A percentile compares a stretch with the other conserved stretches of the same genome.
Conservation (phyloP, 257 asterid species). For the Phtheirospermum japonicum region DNA sequence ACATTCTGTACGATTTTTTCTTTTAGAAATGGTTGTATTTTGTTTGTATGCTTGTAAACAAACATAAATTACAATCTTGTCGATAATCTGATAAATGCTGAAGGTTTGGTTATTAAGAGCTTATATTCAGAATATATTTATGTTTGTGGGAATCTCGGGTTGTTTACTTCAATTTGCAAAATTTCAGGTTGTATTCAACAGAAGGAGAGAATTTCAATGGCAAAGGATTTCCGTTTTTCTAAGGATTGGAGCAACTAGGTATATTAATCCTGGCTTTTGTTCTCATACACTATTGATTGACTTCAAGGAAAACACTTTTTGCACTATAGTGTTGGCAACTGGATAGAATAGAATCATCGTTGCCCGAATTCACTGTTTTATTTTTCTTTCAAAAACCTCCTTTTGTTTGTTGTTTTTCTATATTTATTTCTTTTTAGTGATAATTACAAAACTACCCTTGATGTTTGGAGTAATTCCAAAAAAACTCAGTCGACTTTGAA, state of each 20-base stretch:
- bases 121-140: constrained; percentile 5
- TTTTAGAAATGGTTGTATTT: background rate
- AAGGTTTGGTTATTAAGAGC: constrained; percentile 5
- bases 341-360: background rate
- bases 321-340: constrained; percentile 1
- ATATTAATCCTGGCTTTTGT: constrained; percentile 12
- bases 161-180: constrained; percentile 21
- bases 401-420: background rate
- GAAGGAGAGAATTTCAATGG: constrained; percentile 88
- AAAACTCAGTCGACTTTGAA: no score
- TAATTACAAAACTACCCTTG: no score
- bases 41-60: background rate
- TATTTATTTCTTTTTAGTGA: background rate
- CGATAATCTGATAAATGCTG: constrained; percentile 7
- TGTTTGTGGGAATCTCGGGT: constrained; percentile 14
- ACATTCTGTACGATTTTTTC: constrained; percentile 58
- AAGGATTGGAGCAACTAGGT: constrained; percentile 79
- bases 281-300: constrained; percentile 6
- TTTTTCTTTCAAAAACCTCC: background rate
- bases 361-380: background rate
- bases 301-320: constrained; percentile 9
- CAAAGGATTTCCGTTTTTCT: constrained; percentile 67
- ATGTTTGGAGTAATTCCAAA: no score
- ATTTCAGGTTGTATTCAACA: constrained; percentile 76
- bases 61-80: constrained; percentile 5